Base-by-base conservation (phyloP, 352 stramenopile genomes). In the Globisporangium alternatum region DNA sequence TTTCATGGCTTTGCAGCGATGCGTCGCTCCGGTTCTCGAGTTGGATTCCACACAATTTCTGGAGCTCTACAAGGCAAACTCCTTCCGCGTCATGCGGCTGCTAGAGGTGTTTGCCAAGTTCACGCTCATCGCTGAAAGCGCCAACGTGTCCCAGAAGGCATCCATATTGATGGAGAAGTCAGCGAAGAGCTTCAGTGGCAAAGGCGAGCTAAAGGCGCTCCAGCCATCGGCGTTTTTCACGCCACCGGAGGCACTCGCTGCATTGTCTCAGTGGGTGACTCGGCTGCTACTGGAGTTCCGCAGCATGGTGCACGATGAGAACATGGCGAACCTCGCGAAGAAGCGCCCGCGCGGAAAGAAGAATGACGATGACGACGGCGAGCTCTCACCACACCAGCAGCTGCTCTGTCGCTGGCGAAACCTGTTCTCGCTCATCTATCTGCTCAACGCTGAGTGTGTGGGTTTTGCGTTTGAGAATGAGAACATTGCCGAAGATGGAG, bases 101-200 rank as follows among this genome's bases (percentile, higher is more conserved):
- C 21, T 93, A 12, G 84, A 93, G 61, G 75, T 93, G 5, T 90
- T 91, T 59, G 79, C 74, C 8, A 89, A 89, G 54, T 68, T 90
- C 12, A 54, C 78, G 1, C 59, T 91, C 45, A 76, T 88, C 60
- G 62, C 72, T 10, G 78, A 89, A 59, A 86, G 71, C 25, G 69
- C 75, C 0, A 72, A 76, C 31, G 81, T 91, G 6, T 80, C 61
- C 17, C 69, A 87, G 17, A 70, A 79, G 56, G 82, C 78, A 12
- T 75, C 77, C 1, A 63, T 75, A 53, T 64, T 92, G 5, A 62
- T 75, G 21, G 68, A 78, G 35, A 89, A 86, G 61, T 68, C 60
- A 28, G 54, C 71, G 2, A 83, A 80, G 37, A 68, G 65, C 22
- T 74, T 77, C 39, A 71, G 56, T 25, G 75, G 74, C 47, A 74